These are phyloP conservation scores for Leccinum pseudoinsigne DNA, from an alignment of 1,284 basidiomycete species.

Conservation along the genomic window DNA sequence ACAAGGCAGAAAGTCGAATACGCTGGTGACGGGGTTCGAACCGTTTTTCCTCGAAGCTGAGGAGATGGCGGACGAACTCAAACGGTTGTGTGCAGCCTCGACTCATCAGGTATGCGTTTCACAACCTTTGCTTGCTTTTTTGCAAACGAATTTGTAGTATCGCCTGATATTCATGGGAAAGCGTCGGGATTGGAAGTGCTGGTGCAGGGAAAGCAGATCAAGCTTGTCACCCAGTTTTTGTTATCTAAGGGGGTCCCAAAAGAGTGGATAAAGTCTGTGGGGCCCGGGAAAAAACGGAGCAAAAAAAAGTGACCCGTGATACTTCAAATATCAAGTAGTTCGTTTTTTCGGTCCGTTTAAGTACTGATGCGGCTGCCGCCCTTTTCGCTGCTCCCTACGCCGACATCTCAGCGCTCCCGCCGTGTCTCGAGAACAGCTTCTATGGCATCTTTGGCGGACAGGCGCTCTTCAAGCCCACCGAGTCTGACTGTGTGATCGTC, in stretches of 20 bases:
- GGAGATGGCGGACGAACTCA: constrained; percentile 77
- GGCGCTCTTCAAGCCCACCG: constrained; percentile 47
- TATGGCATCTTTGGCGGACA: constrained; percentile 52
- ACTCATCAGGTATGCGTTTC: constrained; percentile 57
- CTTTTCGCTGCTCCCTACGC: constrained; percentile 29
- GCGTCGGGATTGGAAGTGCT: constrained; percentile 63
- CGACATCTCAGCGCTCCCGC: constrained; percentile 23
- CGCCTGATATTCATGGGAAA: constrained; percentile 50
- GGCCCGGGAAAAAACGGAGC: neutral
- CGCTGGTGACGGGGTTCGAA: constrained; percentile 78
- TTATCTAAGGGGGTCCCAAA: constrained; percentile 69
- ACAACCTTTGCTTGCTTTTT: neutral
- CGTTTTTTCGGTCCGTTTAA: neutral
- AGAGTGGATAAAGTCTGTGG: constrained; percentile 65
- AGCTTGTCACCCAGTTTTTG: constrained; percentile 65
- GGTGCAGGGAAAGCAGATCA: constrained; percentile 81
- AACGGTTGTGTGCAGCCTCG: constrained; percentile 73
- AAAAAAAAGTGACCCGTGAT: constrained; percentile 14
- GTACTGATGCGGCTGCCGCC: neutral
- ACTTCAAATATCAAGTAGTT: neutral
- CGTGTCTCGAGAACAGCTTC: constrained; percentile 52
- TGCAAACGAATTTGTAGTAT: constrained; percentile 41
- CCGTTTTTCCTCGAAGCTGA: constrained; percentile 69
- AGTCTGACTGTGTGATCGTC: constrained; percentile 36
- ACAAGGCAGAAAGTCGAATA: constrained; percentile 77